These are phyloP conservation scores for Ceratocystis colombiana DNA, from an alignment of 2,329 filamentous ascomycete genomes.

Conservation along the genomic window DNA sequence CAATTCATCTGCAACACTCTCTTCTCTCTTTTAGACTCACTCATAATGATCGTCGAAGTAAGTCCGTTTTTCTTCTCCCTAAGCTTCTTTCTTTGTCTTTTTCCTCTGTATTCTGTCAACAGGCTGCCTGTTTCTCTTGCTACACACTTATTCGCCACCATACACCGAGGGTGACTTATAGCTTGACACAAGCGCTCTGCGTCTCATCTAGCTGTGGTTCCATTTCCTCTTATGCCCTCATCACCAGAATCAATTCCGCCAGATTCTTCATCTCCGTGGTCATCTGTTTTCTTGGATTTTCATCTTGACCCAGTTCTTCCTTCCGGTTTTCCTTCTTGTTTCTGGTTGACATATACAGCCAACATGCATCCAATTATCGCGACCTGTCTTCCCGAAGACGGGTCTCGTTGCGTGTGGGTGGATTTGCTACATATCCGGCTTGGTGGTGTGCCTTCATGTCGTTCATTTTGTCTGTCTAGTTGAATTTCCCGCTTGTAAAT, in stretches of 20 bases:
- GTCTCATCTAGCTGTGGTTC: neutral
- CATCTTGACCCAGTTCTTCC: neutral
- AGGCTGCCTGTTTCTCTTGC: neutral
- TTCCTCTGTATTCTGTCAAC: neutral
- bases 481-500: too few species aligned
- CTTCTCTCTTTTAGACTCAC: neutral
- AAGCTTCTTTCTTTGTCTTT: conserved; percentile 19
- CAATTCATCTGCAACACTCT: neutral
- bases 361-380: too few species aligned
- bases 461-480: too few species aligned
- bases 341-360: too few species aligned
- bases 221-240: too few species aligned
- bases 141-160: neutral
- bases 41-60: conserved; percentile 33
- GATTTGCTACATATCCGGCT: too few species aligned
- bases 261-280: neutral
- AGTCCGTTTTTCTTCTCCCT: conserved; percentile 25
- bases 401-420: too few species aligned
- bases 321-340: neutral
- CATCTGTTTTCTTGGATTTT: neutral
- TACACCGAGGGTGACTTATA: neutral
- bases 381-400: too few species aligned
- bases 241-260: neutral
- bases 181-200: neutral
- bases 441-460: too few species aligned